Base-by-base conservation (phyloP, 2,329 filamentous ascomycete species). In the Curvularia eragrostidis region DNA sequence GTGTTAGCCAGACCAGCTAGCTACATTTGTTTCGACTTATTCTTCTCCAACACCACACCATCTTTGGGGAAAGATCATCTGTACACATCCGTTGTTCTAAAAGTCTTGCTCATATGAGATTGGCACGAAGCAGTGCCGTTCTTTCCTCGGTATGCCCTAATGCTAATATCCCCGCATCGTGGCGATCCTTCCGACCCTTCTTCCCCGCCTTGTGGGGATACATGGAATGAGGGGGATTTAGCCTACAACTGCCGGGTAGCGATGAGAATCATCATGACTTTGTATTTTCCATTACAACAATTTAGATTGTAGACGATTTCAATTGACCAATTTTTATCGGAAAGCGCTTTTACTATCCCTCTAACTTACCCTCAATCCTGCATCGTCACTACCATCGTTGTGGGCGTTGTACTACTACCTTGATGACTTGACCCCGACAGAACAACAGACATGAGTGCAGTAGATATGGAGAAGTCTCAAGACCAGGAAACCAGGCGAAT, bases 381-480 rank as follows among this genome's bases (percentile, higher is more conserved):
- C 39, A 23, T 15, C 19, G 9, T 15, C 39, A 24, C 21, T 24
- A 1, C 8, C 3, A 42, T 21, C 39, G 34, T n/a, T 12, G n/a
- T 36, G 13, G 1, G 24, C 6, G 39, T 23, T 8, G 7, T 12
- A 21, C 12, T 15, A 24, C 21, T 5, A 24, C 24, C 13, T 43
- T 8, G 3, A 46, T 46, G 24, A 46, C 3, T 18, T 44, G 15
- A 36, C 15, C 12, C 5, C 23, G 3, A 10, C 24, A 18, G 1
- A 26, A 5, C 15, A 0, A 19, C 18, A 26, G 4, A 9, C 34
- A 36, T 19, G 8, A 28, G 15, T 9, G 9, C 21, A 55, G 5
- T 46, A 6, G 34, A 24, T 6, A 58, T 57, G 53, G 58, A 60
- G 2, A 52, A 49, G 23, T 10, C 49, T 0, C 21, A n/a, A 15